A percentile compares a stretch with the other conserved stretches of the same genome.
These are phyloP conservation scores for Scytalidium sp. DNA, from an alignment of 2,329 filamentous ascomycete genomes.

Conservation along the genomic window DNA sequence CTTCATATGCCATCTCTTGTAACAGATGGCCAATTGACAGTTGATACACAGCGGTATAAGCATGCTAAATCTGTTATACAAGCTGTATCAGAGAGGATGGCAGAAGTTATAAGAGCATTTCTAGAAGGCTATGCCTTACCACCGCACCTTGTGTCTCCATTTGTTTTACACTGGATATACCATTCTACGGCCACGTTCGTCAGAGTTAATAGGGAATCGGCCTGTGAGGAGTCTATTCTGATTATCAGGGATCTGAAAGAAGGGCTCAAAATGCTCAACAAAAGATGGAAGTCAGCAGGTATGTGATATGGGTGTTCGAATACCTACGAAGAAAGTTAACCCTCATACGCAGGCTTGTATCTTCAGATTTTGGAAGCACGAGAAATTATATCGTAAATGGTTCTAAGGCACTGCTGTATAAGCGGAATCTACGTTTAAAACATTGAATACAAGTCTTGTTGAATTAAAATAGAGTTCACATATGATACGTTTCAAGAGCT, in stretches of 20 bases:
- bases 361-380: conserved; percentile 13
- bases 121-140: conserved; percentile 6
- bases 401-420: too few relatives aligned
- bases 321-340: conserved; percentile 1
- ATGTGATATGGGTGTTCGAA: background rate
- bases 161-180: conserved; percentile 9
- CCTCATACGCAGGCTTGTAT: conserved; percentile 7
- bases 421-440: too few relatives aligned
- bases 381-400: too few relatives aligned
- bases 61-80: background rate
- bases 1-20: too few relatives aligned
- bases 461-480: too few relatives aligned
- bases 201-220: conserved; percentile 4
- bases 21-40: too few relatives aligned
- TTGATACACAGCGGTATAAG: too few relatives aligned
- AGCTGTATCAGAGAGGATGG: background rate
- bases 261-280: conserved; percentile 4
- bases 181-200: conserved; percentile 5
- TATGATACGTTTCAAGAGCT: too few relatives aligned
- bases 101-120: background rate
- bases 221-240: conserved; percentile 5
- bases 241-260: conserved; percentile 4
- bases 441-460: too few relatives aligned
- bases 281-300: conserved; percentile 14
- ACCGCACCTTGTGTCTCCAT: conserved; percentile 14